Evolutionary conservation across 306 rosid genomes (phyloP).

Genomic region (Lathyrus sativus): DNA sequence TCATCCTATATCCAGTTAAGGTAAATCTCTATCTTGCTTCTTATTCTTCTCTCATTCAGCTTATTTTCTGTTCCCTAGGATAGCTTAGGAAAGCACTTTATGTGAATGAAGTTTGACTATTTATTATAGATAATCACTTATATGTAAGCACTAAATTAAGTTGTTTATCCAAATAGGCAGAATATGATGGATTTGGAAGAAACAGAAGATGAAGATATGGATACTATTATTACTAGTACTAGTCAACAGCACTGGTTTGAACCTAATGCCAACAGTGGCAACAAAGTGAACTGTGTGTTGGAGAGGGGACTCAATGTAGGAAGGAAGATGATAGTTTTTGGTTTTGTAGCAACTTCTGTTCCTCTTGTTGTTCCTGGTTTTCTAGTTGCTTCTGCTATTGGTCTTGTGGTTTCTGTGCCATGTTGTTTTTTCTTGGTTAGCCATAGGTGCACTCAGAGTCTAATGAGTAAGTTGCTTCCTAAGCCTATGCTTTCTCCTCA

Average conservation of each 20-base stretch:
- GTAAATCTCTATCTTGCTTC: constrained; percentile 10
- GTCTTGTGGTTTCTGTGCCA: constrained; percentile 68
- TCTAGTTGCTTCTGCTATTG: constrained; percentile 64
- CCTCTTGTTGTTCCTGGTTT: no score
- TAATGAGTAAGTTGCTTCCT: constrained; percentile 72
- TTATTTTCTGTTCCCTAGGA: neutral
- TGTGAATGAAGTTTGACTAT: neutral
- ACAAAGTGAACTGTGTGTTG: constrained; percentile 46
- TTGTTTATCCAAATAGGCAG: neutral
- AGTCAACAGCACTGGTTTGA: constrained; percentile 27
- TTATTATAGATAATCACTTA: neutral
- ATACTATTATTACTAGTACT: constrained; percentile 10
- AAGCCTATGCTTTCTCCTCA: constrained; percentile 29
- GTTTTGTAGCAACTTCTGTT: no score
- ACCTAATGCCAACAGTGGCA: constrained; percentile 11
- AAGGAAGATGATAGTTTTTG: no score
- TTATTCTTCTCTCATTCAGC: neutral
- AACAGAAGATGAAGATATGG: constrained; percentile 48
- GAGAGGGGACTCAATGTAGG: no score
- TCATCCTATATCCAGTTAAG: constrained; percentile 11
- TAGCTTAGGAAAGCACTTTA: neutral
- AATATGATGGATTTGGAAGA: constrained; percentile 64
- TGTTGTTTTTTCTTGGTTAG: constrained; percentile 61
- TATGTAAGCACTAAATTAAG: neutral
- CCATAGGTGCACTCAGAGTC: constrained; percentile 54